Evolutionary conservation across 306 rosid species (phyloP).

Genomic region (Prunus kanzakura): DNA sequence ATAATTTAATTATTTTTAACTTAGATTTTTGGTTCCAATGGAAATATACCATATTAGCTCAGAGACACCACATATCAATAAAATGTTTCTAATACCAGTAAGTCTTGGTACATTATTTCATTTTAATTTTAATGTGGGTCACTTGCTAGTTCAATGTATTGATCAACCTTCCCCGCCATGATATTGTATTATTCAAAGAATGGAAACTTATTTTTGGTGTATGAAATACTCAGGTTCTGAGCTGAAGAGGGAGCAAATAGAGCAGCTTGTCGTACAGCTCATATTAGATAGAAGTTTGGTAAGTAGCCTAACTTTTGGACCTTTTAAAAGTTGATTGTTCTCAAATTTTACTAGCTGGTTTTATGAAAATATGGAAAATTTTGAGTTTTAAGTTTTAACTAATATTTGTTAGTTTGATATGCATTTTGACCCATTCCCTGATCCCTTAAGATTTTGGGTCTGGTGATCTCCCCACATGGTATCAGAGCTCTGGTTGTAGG

Average conservation of each 20-base stretch:
- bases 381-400: background rate
- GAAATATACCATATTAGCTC: background rate
- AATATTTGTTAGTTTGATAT: background rate
- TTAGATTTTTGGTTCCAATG: background rate
- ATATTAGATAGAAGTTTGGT: conserved; percentile 72
- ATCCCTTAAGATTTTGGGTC: background rate
- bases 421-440: background rate
- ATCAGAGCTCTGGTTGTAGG: no score
- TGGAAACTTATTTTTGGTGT: conserved; percentile 16
- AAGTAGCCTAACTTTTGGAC: conserved; percentile 18
- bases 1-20: background rate
- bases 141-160: background rate
- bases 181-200: background rate
- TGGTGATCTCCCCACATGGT: no score
- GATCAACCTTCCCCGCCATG: background rate
- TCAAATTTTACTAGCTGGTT: background rate
- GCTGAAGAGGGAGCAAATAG: conserved; percentile 75
- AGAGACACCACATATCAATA: background rate
- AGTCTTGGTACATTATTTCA: background rate
- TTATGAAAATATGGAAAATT: background rate
- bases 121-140: background rate
- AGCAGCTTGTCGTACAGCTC: conserved; percentile 80
- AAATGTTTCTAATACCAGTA: background rate
- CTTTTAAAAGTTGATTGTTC: conserved; percentile 13
- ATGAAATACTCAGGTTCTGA: conserved; percentile 58